phyloP scores from a whole-genome alignment of 83 land plant species.

The Diphasiastrum complanatum region DNA sequence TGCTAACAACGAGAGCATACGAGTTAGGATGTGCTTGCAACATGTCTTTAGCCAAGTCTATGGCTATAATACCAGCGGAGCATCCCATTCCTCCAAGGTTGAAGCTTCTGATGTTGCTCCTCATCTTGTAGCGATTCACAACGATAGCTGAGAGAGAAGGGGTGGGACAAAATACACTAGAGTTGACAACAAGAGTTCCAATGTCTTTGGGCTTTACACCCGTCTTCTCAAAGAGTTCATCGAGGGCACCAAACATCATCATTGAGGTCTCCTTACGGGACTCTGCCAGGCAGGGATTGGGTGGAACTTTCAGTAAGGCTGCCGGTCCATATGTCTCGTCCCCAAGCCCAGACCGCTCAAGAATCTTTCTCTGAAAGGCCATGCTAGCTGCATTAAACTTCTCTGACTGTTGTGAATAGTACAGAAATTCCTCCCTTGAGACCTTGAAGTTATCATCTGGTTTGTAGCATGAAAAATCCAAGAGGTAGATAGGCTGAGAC shows the following conservation, averaged over 20 bases:
- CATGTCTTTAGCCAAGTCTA: slow-evolving; percentile 27
- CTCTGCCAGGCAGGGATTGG: slow-evolving; percentile 12
- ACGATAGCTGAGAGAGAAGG: slow-evolving; percentile 45
- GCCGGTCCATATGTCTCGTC: slow-evolving; percentile 46
- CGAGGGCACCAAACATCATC: slow-evolving; percentile 34
- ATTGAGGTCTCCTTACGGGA: slow-evolving; percentile 29
- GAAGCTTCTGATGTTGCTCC: slow-evolving; percentile 19
- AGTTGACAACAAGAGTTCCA: slow-evolving; percentile 32
- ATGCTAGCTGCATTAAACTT: slow-evolving; percentile 29
- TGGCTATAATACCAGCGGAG: slow-evolving; percentile 33
- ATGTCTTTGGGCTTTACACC: slow-evolving; percentile 7
- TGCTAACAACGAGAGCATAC: slow-evolving; percentile 24
- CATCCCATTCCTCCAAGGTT: slow-evolving; percentile 65
- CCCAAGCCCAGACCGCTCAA: slow-evolving; percentile 47
- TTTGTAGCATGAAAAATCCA: slow-evolving; percentile 29
- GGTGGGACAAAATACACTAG: slow-evolving; percentile 33
- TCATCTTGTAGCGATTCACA: slow-evolving; percentile 26
- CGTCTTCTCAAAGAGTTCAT: slow-evolving; percentile 27
- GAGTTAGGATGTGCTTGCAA: background rate
- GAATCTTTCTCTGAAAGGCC: slow-evolving; percentile 45
- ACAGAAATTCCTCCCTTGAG: slow-evolving; percentile 22
- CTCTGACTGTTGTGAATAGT: slow-evolving; percentile 34
- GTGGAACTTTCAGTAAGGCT: slow-evolving; percentile 19
- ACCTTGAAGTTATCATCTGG: slow-evolving; percentile 18
- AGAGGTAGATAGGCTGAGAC: slow-evolving; percentile 18